Evolutionary conservation across 2,329 filamentous ascomycete genomes (phyloP).

Genomic region (Diaporthe vexans): DNA sequence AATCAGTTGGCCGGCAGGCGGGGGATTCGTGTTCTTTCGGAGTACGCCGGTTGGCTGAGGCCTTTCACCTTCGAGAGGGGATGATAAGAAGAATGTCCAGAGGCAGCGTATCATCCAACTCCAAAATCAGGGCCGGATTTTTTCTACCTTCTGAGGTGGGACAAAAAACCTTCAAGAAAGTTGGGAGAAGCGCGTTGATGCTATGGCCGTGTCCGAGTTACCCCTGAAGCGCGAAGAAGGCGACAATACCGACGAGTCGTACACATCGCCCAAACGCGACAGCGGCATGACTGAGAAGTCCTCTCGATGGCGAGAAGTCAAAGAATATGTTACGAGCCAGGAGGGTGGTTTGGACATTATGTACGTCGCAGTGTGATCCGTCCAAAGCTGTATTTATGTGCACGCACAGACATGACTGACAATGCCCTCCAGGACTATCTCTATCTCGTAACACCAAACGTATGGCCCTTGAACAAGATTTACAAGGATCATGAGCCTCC

Average conservation of each 20-base stretch:
- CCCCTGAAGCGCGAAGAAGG: slow-evolving; percentile 23
- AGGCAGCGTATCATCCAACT: slow-evolving; percentile 13
- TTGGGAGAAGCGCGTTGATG: neutral
- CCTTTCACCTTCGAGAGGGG: neutral
- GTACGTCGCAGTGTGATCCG: slow-evolving; percentile 44
- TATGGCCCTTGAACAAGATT: slow-evolving; percentile 74
- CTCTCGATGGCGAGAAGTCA: slow-evolving; percentile 11
- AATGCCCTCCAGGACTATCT: slow-evolving; percentile 50
- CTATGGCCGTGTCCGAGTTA: slow-evolving; percentile 7
- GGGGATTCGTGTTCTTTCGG: slow-evolving; percentile 18
- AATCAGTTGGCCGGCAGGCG: slow-evolving; percentile 5
- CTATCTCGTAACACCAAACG: slow-evolving; percentile 58
- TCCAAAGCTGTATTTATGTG: neutral
- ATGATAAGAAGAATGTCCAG: slow-evolving; percentile 19
- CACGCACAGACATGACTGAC: slow-evolving; percentile 19
- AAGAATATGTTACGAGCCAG: slow-evolving; percentile 50
- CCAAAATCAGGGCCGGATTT: neutral
- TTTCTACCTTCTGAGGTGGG: neutral
- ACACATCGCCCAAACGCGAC: neutral
- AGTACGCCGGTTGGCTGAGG: slow-evolving; percentile 17
- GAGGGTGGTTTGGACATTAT: slow-evolving; percentile 57
- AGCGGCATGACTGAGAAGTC: slow-evolving; percentile 7
- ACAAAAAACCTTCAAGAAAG: neutral
- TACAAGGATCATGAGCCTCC: slow-evolving; percentile 64
- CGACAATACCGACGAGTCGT: slow-evolving; percentile 28